These are phyloP conservation scores for Aspergillus sp. DNA, from an alignment of 2,329 filamentous ascomycete species.

Conservation along the genomic window DNA sequence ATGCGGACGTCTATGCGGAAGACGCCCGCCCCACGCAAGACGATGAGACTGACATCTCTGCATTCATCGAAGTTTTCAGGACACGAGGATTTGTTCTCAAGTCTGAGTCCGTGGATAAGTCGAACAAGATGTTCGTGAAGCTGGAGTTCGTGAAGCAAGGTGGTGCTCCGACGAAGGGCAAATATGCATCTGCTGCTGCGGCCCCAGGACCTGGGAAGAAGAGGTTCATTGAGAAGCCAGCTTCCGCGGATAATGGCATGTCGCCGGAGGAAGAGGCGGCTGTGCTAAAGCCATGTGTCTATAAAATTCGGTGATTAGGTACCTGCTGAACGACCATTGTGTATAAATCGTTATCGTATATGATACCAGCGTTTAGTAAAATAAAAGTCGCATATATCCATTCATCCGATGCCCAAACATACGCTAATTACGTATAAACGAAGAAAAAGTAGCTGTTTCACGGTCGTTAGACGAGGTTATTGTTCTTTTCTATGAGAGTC, in stretches of 20 bases:
- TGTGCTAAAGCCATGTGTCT: slow-evolving; percentile 92
- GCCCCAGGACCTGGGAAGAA: slow-evolving; percentile 40
- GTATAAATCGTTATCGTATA: not conserved
- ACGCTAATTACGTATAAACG: not conserved
- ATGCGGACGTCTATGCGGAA: slow-evolving; percentile 55
- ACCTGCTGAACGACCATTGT: slow-evolving; percentile 1
- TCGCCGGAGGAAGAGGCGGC: slow-evolving; percentile 62
- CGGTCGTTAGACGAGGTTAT: slow-evolving; percentile 24
- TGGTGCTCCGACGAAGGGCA: slow-evolving; percentile 69
- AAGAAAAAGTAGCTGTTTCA: slow-evolving; percentile 3
- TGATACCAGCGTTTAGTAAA: not conserved
- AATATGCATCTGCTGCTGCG: slow-evolving; percentile 53
- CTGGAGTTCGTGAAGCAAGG: slow-evolving; percentile 90
- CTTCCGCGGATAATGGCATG: slow-evolving; percentile 55
- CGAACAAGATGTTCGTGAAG: slow-evolving; percentile 97
- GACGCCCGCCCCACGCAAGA: slow-evolving; percentile 53
- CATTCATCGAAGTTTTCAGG: slow-evolving; percentile 80
- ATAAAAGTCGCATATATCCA: not conserved
- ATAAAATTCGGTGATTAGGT: slow-evolving; percentile 67
- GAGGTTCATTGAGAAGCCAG: slow-evolving; percentile 59
- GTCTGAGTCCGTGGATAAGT: slow-evolving; percentile 71
- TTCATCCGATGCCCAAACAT: not conserved
- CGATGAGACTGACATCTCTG: slow-evolving; percentile 79
- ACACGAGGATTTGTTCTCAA: slow-evolving; percentile 83
- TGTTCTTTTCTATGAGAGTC: slow-evolving; percentile 31